phyloP scores from a whole-genome alignment of 352 stramenopile species.

The Phytophthora fragariae region DNA sequence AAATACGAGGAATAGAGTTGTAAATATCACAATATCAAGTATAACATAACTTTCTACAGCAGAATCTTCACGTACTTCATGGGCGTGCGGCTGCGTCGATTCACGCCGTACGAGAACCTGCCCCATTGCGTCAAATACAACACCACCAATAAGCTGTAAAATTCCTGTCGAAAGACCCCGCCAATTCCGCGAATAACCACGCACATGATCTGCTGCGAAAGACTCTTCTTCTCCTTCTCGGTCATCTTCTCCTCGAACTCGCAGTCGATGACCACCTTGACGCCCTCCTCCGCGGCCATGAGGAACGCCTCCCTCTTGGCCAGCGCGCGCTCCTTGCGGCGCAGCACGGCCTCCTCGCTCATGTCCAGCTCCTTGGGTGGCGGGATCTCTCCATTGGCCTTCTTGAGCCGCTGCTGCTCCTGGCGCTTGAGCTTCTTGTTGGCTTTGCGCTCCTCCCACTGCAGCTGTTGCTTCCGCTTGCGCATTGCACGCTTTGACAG shows the following conservation, averaged over 20 bases:
- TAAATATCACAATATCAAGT: neutral
- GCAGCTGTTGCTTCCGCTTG: conserved; percentile 66
- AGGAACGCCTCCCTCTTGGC: conserved; percentile 81
- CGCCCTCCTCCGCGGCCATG: conserved; percentile 85
- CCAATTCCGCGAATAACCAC: conserved; percentile 23
- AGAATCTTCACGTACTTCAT: conserved; percentile 47
- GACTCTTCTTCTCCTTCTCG: conserved; percentile 92
- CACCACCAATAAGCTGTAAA: neutral
- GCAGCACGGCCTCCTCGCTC: conserved; percentile 76
- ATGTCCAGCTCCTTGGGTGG: conserved; percentile 73
- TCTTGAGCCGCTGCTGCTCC: conserved; percentile 51
- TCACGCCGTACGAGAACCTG: conserved; percentile 89
- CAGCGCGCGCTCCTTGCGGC: conserved; percentile 62
- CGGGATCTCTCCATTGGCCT: conserved; percentile 33
- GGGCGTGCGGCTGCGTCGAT: conserved; percentile 62
- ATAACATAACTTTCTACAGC: neutral
- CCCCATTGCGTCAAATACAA: neutral
- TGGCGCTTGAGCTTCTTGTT: conserved; percentile 86
- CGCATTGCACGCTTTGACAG: conserved; percentile 67
- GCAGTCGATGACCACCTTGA: conserved; percentile 93
- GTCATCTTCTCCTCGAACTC: conserved; percentile 95
- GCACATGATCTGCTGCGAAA: conserved; percentile 95
- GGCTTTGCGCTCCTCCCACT: conserved; percentile 85
- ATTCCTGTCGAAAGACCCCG: neutral
- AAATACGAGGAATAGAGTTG: neutral